Percentiles rank a stretch among this genome's conserved stretches.
These are phyloP conservation scores for Sphaerulina vaccinii DNA, from an alignment of 2,329 filamentous ascomycete species.

Conservation along the genomic window DNA sequence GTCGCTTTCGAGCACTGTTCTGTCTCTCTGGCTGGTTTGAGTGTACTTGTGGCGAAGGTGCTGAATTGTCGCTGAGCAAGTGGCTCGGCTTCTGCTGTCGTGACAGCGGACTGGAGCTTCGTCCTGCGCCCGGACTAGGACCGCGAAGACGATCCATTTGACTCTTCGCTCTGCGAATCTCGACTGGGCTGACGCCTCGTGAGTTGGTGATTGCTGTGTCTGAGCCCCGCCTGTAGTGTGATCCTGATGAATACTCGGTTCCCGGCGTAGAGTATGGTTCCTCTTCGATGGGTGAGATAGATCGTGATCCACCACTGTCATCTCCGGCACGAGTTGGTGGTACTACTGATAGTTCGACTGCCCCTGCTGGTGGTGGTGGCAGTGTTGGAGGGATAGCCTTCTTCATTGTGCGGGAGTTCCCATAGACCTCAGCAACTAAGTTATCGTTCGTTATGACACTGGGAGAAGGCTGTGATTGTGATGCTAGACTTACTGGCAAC, in stretches of 20 bases:
- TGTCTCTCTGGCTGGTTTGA: not conserved
- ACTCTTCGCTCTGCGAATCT: constrained; percentile 9
- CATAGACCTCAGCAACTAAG: constrained; percentile 12
- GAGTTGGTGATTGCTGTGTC: not conserved
- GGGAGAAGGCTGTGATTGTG: constrained; percentile 32
- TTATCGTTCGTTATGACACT: constrained; percentile 28
- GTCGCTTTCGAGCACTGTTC: not conserved
- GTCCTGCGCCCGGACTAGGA: constrained; percentile 7
- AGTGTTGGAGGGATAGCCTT: not conserved
- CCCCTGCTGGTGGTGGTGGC: not conserved
- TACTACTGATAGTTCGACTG: constrained; percentile 21
- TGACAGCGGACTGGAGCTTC: constrained; percentile 1
- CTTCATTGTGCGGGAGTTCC: constrained; percentile 9
- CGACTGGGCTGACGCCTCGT: constrained; percentile 15
- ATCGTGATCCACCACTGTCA: constrained; percentile 11
- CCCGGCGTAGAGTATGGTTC: constrained; percentile 15
- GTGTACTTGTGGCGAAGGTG: not conserved
- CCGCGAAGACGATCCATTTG: constrained; percentile 13
- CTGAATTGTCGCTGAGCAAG: not conserved
- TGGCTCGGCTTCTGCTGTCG: constrained; percentile 5
- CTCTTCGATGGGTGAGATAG: constrained; percentile 15
- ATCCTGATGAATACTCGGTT: constrained; percentile 7
- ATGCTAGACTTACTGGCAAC: constrained; percentile 18
- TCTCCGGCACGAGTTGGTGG: constrained; percentile 24
- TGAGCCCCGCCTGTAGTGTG: constrained; percentile 7